A percentile compares a stretch with the other conserved stretches of the same genome.
These are phyloP conservation scores for Erysimum cheiranthoides DNA, from an alignment of 345 rosid genomes.

Conservation along the genomic window DNA sequence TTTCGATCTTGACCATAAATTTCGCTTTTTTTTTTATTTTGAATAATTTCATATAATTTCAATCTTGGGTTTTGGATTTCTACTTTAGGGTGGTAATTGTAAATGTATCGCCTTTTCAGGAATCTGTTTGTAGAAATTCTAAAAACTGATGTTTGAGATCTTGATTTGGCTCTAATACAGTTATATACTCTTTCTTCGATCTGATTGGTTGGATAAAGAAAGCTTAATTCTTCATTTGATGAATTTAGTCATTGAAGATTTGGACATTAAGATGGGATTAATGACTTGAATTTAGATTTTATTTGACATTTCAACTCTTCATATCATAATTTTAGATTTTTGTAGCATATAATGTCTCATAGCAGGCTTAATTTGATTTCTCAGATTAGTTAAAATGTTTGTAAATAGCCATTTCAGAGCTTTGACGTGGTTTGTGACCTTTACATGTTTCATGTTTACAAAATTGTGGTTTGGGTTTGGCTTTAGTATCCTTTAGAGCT, in stretches of 20 bases:
- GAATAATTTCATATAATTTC: neutral
- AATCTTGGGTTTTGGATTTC: conserved; percentile 15
- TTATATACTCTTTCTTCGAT: conserved; percentile 5
- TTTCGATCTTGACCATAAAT: neutral
- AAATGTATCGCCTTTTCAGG: conserved; percentile 18
- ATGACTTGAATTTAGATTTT: neutral
- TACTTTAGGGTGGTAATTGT: neutral
- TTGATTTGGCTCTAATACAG: conserved; percentile 5
- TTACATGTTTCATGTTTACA: neutral
- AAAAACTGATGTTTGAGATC: conserved; percentile 18
- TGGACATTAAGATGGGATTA: neutral
- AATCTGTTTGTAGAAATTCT: conserved; percentile 6
- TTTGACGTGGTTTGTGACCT: neutral
- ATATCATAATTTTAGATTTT: neutral
- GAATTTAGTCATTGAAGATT: neutral
- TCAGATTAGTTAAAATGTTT: neutral
- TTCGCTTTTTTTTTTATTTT: neutral
- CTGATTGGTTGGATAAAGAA: neutral
- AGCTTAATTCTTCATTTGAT: conserved; percentile 10
- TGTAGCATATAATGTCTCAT: neutral
- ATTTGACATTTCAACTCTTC: neutral
- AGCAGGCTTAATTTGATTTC: neutral
- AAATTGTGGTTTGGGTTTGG: neutral
- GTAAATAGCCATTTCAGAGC: neutral
- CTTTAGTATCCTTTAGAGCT: neutral